Percentiles rank a stretch among this genome's conserved stretches.
Evolutionary conservation across 2,329 filamentous ascomycete genomes (phyloP).

Genomic region (Byssothecium circinans): DNA sequence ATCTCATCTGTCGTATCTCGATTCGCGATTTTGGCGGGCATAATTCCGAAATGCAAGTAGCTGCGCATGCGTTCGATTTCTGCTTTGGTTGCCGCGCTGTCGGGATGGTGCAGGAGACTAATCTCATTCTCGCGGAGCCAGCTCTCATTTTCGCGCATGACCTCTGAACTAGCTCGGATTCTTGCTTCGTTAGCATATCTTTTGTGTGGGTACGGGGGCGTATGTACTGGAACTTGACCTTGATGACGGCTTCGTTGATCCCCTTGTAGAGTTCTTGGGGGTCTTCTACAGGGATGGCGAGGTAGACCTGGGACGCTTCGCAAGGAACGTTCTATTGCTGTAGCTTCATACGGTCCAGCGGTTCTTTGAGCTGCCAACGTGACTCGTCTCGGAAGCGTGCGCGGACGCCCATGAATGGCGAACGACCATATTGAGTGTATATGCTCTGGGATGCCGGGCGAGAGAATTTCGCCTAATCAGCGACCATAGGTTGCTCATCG

Average conservation of each 20-base stretch:
- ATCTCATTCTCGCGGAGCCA: neutral
- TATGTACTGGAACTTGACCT: constrained; percentile 12
- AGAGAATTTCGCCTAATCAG: too few relatives aligned
- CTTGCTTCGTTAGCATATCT: neutral
- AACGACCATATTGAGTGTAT: too few relatives aligned
- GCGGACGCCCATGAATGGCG: neutral
- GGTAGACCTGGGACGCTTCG: constrained; percentile 8
- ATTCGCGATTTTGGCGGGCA: neutral
- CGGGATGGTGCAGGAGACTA: too few relatives aligned
- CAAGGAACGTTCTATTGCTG: constrained; percentile 4
- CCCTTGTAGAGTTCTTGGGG: neutral
- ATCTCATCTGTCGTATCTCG: constrained; percentile 2
- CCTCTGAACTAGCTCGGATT: neutral
- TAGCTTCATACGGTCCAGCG: neutral
- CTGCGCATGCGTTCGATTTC: neutral
- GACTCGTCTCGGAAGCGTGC: constrained; percentile 1
- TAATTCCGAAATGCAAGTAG: neutral
- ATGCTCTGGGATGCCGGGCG: too few relatives aligned
- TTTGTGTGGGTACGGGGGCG: neutral
- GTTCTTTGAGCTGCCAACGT: neutral
- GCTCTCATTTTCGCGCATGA: neutral
- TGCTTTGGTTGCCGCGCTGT: too few relatives aligned
- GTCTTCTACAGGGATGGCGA: neutral
- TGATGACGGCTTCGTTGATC: constrained; percentile 6
- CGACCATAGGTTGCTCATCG: too few relatives aligned